Conservation (phyloP, 768 basidiomycete species). For the Trametes villosa region DNA sequence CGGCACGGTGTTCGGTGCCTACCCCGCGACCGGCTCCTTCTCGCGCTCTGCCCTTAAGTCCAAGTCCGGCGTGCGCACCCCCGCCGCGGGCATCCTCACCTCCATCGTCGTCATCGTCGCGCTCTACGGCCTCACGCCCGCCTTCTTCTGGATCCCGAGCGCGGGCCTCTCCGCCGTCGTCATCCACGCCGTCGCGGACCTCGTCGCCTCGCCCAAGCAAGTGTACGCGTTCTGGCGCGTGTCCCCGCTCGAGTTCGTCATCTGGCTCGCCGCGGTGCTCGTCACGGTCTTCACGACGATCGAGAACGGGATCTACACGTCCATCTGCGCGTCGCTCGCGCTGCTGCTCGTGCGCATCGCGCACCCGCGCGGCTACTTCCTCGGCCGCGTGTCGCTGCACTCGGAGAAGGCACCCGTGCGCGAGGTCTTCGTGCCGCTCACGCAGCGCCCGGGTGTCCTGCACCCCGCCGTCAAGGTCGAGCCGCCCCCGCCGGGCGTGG, state of each 20-base stretch:
- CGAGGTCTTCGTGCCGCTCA: conserved; percentile 85
- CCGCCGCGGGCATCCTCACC: conserved; percentile 83
- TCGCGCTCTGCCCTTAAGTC: conserved; percentile 96
- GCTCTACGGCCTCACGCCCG: conserved; percentile 90
- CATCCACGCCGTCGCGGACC: conserved; percentile 88
- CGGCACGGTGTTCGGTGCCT: conserved; percentile 88
- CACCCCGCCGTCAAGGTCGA: conserved; percentile 73
- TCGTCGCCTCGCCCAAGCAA: conserved; percentile 84
- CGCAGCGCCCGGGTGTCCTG: conserved; percentile 55
- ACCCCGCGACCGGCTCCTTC: conserved; percentile 98
- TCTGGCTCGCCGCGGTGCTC: conserved; percentile 85
- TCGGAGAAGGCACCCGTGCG: conserved; percentile 49
- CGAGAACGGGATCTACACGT: conserved; percentile 90
- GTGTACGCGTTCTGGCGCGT: conserved; percentile 93
- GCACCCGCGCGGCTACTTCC: conserved; percentile 86
- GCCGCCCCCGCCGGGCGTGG: conserved; percentile 81
- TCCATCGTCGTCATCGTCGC: conserved; percentile 91
- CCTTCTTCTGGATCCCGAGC: conserved; percentile 88
- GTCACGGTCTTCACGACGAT: conserved; percentile 93
- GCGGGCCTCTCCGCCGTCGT: conserved; percentile 91
- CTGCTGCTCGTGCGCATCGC: conserved; percentile 88
- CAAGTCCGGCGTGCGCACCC: conserved; percentile 97
- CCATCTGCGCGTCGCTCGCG: conserved; percentile 76
- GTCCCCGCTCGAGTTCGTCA: conserved; percentile 89
- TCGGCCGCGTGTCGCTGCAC: conserved; percentile 78